These are phyloP conservation scores for Vanilla planifolia DNA, from an alignment of 106 monocot species.

Conservation along the genomic window DNA sequence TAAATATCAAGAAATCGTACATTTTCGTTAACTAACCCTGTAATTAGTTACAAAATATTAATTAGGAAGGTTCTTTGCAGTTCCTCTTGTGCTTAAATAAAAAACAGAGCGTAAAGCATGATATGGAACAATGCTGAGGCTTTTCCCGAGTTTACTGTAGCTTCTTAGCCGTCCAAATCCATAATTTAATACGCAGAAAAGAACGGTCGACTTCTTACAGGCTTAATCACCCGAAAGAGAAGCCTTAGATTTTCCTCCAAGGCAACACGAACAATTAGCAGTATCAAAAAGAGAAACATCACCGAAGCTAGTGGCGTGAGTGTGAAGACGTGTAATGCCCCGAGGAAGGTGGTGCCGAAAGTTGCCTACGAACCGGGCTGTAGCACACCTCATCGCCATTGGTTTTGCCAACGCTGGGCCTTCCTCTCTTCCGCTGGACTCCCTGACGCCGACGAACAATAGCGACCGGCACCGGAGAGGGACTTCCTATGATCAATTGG, in stretches of 20 bases:
- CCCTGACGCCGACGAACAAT: background rate
- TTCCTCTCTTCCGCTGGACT: background rate
- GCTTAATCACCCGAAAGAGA: background rate
- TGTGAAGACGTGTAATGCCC: slow-evolving; percentile 32
- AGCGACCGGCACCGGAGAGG: background rate
- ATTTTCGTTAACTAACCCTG: too few relatives aligned
- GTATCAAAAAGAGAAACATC: slow-evolving; percentile 4
- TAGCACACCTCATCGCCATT: slow-evolving; percentile 8
- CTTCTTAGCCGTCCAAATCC: too few relatives aligned
- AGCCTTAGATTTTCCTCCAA: background rate
- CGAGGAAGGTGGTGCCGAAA: slow-evolving; percentile 4
- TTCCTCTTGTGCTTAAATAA: too few relatives aligned
- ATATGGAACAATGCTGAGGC: too few relatives aligned
- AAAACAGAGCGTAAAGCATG: too few relatives aligned
- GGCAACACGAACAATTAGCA: too few relatives aligned
- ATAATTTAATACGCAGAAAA: background rate
- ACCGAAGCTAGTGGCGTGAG: slow-evolving; percentile 86
- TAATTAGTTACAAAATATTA: too few relatives aligned
- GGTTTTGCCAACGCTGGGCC: background rate
- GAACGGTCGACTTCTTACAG: background rate
- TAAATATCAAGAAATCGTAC: too few relatives aligned
- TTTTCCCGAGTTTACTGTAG: too few relatives aligned
- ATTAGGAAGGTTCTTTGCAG: too few relatives aligned
- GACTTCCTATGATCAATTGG: background rate
- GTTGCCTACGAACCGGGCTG: background rate